A percentile compares a stretch with the other conserved stretches of the same genome.
phyloP scores from a whole-genome alignment of 2,329 filamentous ascomycete genomes.

The Colletotrichum tanaceti region DNA sequence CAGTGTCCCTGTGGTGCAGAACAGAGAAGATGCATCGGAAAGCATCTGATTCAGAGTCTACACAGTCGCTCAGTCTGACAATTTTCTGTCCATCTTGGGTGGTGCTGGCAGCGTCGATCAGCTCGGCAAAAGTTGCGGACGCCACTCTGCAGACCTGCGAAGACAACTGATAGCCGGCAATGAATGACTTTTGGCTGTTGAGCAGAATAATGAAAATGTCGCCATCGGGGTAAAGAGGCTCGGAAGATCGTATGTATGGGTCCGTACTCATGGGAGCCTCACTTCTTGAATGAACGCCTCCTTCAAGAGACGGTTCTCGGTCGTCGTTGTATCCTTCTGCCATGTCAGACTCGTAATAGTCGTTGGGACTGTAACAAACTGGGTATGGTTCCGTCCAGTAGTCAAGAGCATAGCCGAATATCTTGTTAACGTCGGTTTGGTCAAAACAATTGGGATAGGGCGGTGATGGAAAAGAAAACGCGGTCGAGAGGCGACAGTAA shows the following conservation, averaged over 20 bases:
- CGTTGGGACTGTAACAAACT: too few relatives aligned
- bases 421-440: too few relatives aligned
- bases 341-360: not conserved
- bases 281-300: not conserved
- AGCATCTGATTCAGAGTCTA: not conserved
- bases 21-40: slow-evolving; percentile 25
- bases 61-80: not conserved
- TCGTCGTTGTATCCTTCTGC: not conserved
- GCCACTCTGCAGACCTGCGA: not conserved
- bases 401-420: too few relatives aligned
- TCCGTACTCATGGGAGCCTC: not conserved
- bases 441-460: too few relatives aligned
- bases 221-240: slow-evolving; percentile 3
- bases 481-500: too few relatives aligned
- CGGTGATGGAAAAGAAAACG: too few relatives aligned
- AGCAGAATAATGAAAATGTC: slow-evolving; percentile 12
- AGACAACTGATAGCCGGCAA: slow-evolving; percentile 7
- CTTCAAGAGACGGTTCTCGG: not conserved
- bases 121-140: not conserved
- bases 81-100: not conserved
- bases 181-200: not conserved
- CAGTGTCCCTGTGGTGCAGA: slow-evolving; percentile 17
- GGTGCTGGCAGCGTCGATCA: not conserved
- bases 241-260: not conserved
- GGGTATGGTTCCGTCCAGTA: too few relatives aligned